Conservation (phyloP, 202 grass and related monocot genomes). For the Elaeis oleifera region DNA sequence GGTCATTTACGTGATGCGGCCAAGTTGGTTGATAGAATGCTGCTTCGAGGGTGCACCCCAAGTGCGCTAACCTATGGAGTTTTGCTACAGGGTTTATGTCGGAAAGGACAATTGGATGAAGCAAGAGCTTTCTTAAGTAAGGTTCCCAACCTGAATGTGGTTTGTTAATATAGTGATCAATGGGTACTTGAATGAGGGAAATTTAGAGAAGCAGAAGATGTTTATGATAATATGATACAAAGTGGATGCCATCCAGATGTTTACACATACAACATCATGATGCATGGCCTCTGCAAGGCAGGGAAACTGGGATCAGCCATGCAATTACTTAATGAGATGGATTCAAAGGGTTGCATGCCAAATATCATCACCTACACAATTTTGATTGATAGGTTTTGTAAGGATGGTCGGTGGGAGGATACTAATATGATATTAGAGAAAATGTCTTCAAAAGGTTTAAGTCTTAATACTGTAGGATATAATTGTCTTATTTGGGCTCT, state of each 20-base stretch:
- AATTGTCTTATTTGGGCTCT: constrained; percentile 78
- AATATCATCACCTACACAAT: constrained; percentile 57
- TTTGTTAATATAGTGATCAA: constrained; percentile 76
- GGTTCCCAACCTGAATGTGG: constrained; percentile 51
- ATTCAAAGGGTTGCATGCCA: constrained; percentile 40
- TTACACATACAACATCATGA: constrained; percentile 67
- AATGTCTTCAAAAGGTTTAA: constrained; percentile 57
- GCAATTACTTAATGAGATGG: constrained; percentile 58
- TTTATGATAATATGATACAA: constrained; percentile 55
- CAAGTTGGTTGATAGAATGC: constrained; percentile 74
- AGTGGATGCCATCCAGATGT: constrained; percentile 51
- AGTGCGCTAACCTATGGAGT: constrained; percentile 55
- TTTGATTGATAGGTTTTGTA: constrained; percentile 61
- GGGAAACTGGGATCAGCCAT: constrained; percentile 52
- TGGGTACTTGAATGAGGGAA: constrained; percentile 39
- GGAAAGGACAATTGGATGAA: constrained; percentile 40
- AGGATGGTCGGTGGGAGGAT: constrained; percentile 61
- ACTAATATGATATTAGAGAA: constrained; percentile 37
- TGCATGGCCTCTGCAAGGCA: constrained; percentile 64
- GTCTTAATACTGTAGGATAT: constrained; percentile 59
- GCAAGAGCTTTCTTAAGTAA: constrained; percentile 41
- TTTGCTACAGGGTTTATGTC: constrained; percentile 58
- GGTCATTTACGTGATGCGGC: constrained; percentile 42
- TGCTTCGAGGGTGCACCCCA: constrained; percentile 43
- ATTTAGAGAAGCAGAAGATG: constrained; percentile 41